Conservation (phyloP, 768 basidiomycete species). For the Termitomyces sp. region DNA sequence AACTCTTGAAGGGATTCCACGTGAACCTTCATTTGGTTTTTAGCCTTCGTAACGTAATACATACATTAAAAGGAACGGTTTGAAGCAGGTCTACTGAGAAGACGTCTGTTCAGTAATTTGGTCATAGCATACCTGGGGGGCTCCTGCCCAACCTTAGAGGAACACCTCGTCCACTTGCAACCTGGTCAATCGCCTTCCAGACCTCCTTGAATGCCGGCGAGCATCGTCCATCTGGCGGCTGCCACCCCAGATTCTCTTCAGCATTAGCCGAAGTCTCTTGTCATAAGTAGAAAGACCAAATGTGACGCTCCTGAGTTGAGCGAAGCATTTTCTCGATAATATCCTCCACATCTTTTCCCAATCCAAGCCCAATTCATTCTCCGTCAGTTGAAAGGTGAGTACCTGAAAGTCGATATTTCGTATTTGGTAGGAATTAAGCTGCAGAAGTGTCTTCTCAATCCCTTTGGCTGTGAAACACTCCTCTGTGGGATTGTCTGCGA, state of each 20-base stretch:
- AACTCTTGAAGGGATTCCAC: background rate
- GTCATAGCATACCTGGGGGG: background rate
- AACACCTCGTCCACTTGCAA: constrained; percentile 11
- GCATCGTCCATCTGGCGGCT: background rate
- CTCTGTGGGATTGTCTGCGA: constrained; percentile 8
- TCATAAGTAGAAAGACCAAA: constrained; percentile 11
- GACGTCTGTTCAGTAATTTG: background rate
- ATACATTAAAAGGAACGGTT: background rate
- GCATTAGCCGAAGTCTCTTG: constrained; percentile 8
- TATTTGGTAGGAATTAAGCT: constrained; percentile 12
- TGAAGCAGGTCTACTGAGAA: background rate
- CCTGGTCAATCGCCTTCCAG: constrained; percentile 9
- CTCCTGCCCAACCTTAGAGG: background rate
- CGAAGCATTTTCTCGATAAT: constrained; percentile 8
- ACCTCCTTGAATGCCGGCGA: constrained; percentile 8
- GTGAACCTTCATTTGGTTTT: background rate
- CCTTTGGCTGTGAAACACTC: constrained; percentile 13
- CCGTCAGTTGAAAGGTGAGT: constrained; percentile 9
- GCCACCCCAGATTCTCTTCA: constrained; percentile 12
- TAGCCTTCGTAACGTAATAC: background rate
- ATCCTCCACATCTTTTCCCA: constrained; percentile 14
- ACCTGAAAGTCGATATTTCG: constrained; percentile 10
- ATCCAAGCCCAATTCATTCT: constrained; percentile 10
- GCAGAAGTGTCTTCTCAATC: constrained; percentile 13
- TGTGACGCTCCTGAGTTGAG: constrained; percentile 6